phyloP scores from a whole-genome alignment of 495 filamentous ascomycete genomes.

The Penicillium fimorum region DNA sequence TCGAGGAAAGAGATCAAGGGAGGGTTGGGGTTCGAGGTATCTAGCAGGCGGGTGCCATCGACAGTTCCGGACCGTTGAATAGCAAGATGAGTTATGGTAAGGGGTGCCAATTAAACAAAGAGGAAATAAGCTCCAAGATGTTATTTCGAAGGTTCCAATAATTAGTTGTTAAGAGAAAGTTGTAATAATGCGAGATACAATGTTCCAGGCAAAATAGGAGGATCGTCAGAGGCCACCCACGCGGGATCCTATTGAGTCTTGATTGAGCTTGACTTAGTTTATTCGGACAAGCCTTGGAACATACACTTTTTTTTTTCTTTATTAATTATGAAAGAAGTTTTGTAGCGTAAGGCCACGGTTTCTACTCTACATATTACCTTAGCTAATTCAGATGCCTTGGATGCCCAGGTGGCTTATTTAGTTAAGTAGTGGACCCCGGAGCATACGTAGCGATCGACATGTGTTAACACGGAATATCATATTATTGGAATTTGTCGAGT shows the following conservation, averaged over 20 bases:
- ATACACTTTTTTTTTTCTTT: neutral
- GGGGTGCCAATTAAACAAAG: neutral
- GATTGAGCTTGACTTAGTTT: neutral
- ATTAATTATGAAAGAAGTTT: neutral
- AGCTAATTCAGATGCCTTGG: neutral
- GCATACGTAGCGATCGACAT: too few species aligned
- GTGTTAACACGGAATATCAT: too few species aligned
- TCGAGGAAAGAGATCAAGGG: constrained; percentile 11
- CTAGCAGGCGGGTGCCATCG: constrained; percentile 29
- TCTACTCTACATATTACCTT: neutral
- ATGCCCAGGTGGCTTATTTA: neutral
- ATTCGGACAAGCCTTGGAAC: too few species aligned
- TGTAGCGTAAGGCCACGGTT: neutral
- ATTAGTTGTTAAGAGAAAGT: constrained; percentile 5
- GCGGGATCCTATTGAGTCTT: constrained; percentile 12
- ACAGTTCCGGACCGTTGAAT: constrained; percentile 12
- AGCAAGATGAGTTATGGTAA: neutral
- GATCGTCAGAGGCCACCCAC: constrained; percentile 21
- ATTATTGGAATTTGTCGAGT: too few species aligned
- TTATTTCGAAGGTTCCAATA: neutral
- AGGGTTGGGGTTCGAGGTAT: constrained; percentile 1
- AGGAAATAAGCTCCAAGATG: neutral
- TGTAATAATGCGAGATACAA: neutral
- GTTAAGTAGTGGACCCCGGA: too few species aligned
- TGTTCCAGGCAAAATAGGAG: constrained; percentile 20